Percentiles rank a stretch among this genome's conserved stretches.
Conservation (phyloP, 176 grass and related monocot species). For the Ensete glaucum region DNA sequence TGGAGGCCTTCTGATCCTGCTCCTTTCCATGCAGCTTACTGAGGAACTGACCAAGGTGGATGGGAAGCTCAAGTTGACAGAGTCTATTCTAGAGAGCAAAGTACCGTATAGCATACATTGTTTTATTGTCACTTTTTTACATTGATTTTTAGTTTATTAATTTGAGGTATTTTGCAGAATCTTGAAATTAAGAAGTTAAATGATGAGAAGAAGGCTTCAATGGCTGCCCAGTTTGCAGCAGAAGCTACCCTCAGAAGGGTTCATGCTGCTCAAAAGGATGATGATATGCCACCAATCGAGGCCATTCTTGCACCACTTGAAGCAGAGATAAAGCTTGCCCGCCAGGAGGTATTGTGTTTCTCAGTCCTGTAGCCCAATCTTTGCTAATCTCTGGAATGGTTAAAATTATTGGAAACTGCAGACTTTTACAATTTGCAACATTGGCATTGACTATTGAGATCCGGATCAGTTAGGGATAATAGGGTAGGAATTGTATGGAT, state of each 20-base stretch:
- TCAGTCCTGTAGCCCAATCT: not conserved
- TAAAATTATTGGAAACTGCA: not conserved
- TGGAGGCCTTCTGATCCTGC: not conserved
- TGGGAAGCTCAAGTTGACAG: constrained; percentile 12
- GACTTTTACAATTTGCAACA: no score
- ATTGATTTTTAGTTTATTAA: not conserved
- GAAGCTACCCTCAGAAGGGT: constrained; percentile 91
- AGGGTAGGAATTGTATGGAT: no score
- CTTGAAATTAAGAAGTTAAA: constrained; percentile 92
- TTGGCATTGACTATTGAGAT: no score
- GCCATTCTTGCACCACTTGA: constrained; percentile 97
- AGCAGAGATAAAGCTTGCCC: constrained; percentile 80
- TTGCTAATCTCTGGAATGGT: not conserved
- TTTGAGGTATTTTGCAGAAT: constrained; percentile 45
- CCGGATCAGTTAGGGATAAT: no score
- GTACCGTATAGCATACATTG: not conserved
- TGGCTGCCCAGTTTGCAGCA: constrained; percentile 90
- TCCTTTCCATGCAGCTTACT: not conserved
- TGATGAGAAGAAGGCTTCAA: constrained; percentile 84
- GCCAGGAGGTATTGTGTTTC: constrained; percentile 64
- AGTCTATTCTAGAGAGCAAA: constrained; percentile 11
- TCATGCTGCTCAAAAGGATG: constrained; percentile 89
- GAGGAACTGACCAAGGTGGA: constrained; percentile 11
- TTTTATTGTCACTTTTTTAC: not conserved
- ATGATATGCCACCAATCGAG: constrained; percentile 96